These are phyloP conservation scores for Ophiostoma piceae DNA, from an alignment of 2,329 filamentous ascomycete genomes.

Conservation along the genomic window DNA sequence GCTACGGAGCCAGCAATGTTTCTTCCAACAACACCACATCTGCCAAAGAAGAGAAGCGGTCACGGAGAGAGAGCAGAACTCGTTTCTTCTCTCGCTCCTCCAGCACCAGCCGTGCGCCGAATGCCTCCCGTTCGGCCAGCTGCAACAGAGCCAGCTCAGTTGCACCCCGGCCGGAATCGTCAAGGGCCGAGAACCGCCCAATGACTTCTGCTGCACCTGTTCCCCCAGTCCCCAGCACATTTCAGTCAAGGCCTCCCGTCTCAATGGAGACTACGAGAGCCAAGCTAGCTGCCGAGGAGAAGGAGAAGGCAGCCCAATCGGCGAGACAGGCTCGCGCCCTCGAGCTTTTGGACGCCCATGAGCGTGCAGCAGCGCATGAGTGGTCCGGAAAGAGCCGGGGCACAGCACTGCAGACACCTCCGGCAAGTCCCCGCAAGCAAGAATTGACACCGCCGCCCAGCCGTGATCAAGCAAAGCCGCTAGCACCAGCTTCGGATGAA, in stretches of 20 bases:
- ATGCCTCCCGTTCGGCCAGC: conserved; percentile 14
- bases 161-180: not conserved
- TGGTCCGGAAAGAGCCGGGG: not conserved
- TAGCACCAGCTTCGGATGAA: not conserved
- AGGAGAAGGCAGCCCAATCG: conserved; percentile 19
- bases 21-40: not conserved
- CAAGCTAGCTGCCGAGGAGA: not conserved
- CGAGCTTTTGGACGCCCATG: conserved; percentile 23
- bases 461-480: not conserved
- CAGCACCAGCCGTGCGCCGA: conserved; percentile 20
- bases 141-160: conserved; percentile 10
- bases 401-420: not conserved
- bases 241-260: not conserved
- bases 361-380: conserved; percentile 19
- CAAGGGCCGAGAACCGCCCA: conserved; percentile 4
- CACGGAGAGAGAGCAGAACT: conserved; percentile 24
- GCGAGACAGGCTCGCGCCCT: conserved; percentile 19
- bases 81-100: conserved; percentile 21
- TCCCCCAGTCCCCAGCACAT: not conserved
- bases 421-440: not conserved
- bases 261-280: not conserved
- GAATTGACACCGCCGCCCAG: conserved; percentile 3
- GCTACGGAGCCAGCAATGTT: conserved; percentile 14
- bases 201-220: not conserved
- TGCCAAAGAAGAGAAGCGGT: conserved; percentile 26